A percentile compares a stretch with the other conserved stretches of the same genome.
phyloP scores from a whole-genome alignment of 2,329 filamentous ascomycete species.

The Dothideomycetidae sp. region DNA sequence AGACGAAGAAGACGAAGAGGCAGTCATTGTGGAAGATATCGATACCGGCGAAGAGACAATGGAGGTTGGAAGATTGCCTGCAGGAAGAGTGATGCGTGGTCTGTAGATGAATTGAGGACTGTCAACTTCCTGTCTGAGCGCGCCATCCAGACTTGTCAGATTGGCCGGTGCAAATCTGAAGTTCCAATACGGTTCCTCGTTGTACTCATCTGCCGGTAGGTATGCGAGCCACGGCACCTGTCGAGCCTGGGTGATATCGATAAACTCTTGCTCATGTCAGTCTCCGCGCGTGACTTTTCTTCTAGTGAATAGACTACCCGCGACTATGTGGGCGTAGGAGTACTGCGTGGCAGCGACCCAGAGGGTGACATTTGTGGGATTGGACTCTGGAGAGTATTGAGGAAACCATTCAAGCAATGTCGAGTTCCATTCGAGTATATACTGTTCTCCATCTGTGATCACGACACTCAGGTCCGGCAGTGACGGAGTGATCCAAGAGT shows the following conservation, averaged over 20 bases:
- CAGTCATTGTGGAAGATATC: neutral
- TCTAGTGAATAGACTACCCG: neutral
- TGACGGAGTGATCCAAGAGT: neutral
- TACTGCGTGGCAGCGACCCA: neutral
- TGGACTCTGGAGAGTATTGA: neutral
- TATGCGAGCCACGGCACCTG: neutral
- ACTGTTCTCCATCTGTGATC: neutral
- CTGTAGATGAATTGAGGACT: neutral
- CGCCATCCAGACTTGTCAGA: neutral
- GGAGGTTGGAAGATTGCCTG: neutral
- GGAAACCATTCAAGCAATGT: neutral
- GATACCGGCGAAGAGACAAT: neutral
- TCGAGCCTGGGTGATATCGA: neutral
- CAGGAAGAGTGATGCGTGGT: neutral
- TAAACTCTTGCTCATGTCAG: neutral
- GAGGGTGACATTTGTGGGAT: neutral
- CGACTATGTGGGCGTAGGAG: neutral
- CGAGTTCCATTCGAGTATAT: neutral
- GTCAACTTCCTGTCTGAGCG: neutral
- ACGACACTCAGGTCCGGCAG: neutral
- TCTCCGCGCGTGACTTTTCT: neutral
- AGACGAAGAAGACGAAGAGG: no score
- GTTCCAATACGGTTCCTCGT: neutral
- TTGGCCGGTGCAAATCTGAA: neutral
- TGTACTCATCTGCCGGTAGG: neutral